Base-by-base conservation (phyloP, 495 filamentous ascomycete genomes). In the Trypethelium eluteriae region DNA sequence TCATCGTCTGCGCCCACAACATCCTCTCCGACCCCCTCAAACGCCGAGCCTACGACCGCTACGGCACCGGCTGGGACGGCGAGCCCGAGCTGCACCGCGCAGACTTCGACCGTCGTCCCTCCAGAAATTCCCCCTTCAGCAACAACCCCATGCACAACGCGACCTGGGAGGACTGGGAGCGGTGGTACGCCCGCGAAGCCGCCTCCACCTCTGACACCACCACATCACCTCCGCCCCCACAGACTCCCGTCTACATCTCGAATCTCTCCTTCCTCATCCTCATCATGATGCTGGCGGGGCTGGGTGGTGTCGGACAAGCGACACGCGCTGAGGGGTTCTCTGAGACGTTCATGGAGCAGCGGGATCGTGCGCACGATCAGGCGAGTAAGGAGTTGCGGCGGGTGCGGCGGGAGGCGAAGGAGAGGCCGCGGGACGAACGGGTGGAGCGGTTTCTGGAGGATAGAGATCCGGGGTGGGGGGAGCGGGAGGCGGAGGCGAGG, bases 121-220 rank as follows among this genome's bases (percentile, higher is more conserved):
- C 66, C 12, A 36, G 50, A 38, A 18, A 38, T 2, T 71, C 73
- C 59, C 76, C 74, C 50, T 61, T 71, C n/a, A 70, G 72, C 14
- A 69, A 74, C 38, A 72, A 77, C 63, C 81, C 84, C 25, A 86
- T 93, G 72, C 79, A 81, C 67, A 97, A 97, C 73, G 95, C 91
- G 12, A 98, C 93, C 0, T 98, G 94, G 94, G 94, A 98, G 73
- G 95, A 98, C 74, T 98, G 95, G 94, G 93, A 98, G 78, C 82
- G 81, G 49, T 98, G 90, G 89, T 84, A 91, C 70, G 79, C 84
- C 34, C 79, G 85, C 41, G 73, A 73, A 38, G 75, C 80, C 49
- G 80, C 81, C 50, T 76, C 74, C 49, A 73, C 38, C 66, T 16
- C 61, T 65, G 6, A 66, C 62, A 10, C 10, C 38, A 25, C 66